These are phyloP conservation scores for Graphilbum ipis-grandicollis DNA, from an alignment of 2,329 filamentous ascomycete species.

Conservation along the genomic window DNA sequence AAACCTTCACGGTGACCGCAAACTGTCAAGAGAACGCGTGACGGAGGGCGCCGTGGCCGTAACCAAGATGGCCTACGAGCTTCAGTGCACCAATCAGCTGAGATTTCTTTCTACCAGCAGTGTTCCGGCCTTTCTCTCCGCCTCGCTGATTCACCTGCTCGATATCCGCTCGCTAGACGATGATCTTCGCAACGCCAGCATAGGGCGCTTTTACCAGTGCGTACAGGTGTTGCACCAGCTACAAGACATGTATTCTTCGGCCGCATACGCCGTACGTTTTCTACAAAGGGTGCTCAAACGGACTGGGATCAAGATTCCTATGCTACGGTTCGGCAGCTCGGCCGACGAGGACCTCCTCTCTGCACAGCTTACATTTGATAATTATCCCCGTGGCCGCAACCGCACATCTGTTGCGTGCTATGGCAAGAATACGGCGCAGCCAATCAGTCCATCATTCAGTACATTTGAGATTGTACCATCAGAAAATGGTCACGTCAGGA, in stretches of 20 bases:
- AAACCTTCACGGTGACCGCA: too few species aligned
- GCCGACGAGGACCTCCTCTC: too few species aligned
- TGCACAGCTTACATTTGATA: too few species aligned
- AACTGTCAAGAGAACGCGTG: neutral
- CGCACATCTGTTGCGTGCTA: too few species aligned
- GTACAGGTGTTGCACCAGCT: neutral
- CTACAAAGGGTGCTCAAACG: neutral
- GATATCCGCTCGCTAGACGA: constrained; percentile 1
- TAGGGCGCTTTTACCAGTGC: constrained; percentile 3
- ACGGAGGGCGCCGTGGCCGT: neutral
- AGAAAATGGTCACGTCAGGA: too few species aligned
- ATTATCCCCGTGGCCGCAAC: too few species aligned
- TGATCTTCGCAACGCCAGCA: constrained; percentile 2
- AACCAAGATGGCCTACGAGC: neutral
- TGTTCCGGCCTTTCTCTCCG: constrained; percentile 2
- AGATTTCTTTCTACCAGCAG: constrained; percentile 2
- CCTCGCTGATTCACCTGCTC: constrained; percentile 2
- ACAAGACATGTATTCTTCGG: constrained; percentile 1
- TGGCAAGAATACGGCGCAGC: too few species aligned
- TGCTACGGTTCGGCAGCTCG: too few species aligned
- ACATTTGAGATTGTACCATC: too few species aligned
- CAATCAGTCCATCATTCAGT: too few species aligned
- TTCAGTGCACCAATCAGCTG: constrained; percentile 1
- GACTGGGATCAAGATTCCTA: neutral
- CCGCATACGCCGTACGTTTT: neutral